Evolutionary conservation across 495 filamentous ascomycete genomes (phyloP).

Genomic region (Penicillium robsamsonii): DNA sequence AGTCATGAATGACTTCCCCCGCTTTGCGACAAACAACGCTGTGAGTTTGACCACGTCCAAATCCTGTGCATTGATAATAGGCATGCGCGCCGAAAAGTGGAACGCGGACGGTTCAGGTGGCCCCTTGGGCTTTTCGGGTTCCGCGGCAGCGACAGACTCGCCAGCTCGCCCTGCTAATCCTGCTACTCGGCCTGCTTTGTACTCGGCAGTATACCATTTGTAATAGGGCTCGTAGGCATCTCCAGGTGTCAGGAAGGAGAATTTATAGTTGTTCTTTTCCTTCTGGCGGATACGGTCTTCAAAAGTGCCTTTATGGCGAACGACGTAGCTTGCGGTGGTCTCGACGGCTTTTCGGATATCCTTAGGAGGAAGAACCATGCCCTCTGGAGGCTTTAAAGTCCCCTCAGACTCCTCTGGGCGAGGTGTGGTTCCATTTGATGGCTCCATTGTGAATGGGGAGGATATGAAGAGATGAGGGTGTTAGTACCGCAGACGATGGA

Average conservation of each 20-base stretch:
- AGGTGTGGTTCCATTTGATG: conserved; percentile 57
- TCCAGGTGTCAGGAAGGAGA: conserved; percentile 77
- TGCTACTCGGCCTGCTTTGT: neutral
- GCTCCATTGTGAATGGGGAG: conserved; percentile 39
- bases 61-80: conserved; percentile 93
- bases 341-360: conserved; percentile 83
- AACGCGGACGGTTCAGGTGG: conserved; percentile 87
- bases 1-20: conserved; percentile 88
- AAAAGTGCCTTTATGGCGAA: conserved; percentile 75
- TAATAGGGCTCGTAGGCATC: conserved; percentile 91
- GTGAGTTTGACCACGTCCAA: conserved; percentile 89
- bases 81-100: conserved; percentile 94
- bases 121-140: conserved; percentile 69
- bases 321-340: conserved; percentile 94
- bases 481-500: neutral
- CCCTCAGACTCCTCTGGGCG: conserved; percentile 44
- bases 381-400: conserved; percentile 70
- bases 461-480: conserved; percentile 5
- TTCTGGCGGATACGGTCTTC: conserved; percentile 89
- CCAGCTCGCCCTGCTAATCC: conserved; percentile 33
- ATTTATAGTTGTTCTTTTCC: conserved; percentile 81
- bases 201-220: conserved; percentile 58
- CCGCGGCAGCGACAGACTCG: conserved; percentile 55
- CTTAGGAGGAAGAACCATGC: conserved; percentile 80
- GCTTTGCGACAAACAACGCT: conserved; percentile 85